These are phyloP conservation scores for Catharanthus roseus DNA, from an alignment of 257 asterid genomes.

Conservation along the genomic window DNA sequence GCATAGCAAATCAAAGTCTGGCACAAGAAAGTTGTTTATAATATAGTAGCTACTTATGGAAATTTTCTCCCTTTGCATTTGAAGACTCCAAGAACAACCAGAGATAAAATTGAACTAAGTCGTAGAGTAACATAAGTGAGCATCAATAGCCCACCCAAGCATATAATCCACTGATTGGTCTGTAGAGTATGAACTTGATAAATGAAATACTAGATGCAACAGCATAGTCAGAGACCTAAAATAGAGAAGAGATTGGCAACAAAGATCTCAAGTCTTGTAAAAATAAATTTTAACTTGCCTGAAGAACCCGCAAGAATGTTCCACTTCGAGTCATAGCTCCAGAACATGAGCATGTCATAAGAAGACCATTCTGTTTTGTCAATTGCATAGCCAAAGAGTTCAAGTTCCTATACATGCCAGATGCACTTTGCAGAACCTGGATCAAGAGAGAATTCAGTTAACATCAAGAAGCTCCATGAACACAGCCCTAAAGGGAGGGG, in stretches of 20 bases:
- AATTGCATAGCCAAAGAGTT: conserved; percentile 87
- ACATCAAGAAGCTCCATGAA: background rate
- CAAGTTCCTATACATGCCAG: conserved; percentile 92
- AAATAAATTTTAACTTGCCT: conserved; percentile 43
- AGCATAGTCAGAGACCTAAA: background rate
- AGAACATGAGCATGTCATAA: conserved; percentile 98
- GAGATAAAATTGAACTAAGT: background rate
- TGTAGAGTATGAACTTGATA: background rate
- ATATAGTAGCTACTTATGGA: no score
- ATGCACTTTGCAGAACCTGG: conserved; percentile 81
- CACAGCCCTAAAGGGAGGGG: background rate
- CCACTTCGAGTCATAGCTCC: conserved; percentile 99
- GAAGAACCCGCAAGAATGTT: conserved; percentile 61
- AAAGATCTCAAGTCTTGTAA: background rate
- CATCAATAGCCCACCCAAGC: no score
- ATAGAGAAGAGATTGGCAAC: background rate
- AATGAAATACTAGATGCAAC: background rate
- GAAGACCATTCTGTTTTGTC: conserved; percentile 72
- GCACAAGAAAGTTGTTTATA: no score
- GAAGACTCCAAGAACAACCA: background rate
- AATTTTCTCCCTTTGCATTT: background rate
- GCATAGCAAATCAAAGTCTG: background rate
- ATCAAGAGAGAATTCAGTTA: conserved; percentile 11
- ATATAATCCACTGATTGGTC: no score
- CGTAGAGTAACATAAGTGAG: no score